phyloP scores from a whole-genome alignment of 2,329 filamentous ascomycete genomes.

The Nemania serpens region DNA sequence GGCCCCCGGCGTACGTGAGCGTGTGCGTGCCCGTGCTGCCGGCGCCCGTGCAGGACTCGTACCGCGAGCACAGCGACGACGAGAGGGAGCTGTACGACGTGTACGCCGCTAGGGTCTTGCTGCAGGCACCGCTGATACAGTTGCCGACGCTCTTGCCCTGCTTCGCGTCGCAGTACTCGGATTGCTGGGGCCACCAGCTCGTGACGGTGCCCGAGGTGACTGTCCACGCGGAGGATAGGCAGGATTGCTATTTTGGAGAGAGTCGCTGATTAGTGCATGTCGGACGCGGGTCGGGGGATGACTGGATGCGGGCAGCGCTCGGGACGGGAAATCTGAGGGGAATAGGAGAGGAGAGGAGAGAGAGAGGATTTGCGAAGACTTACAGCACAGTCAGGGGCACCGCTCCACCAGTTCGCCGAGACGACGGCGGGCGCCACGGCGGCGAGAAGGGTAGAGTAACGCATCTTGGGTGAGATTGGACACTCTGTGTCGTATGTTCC shows the following conservation, averaged over 20 bases:
- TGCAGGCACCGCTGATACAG: slow-evolving; percentile 40
- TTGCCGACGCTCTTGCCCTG: slow-evolving; percentile 35
- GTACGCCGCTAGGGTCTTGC: slow-evolving; percentile 31
- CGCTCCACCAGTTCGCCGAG: slow-evolving; percentile 46
- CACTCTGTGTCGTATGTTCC: no score
- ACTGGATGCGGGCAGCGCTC: no score
- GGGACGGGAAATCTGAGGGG: no score
- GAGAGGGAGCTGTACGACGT: slow-evolving; percentile 44
- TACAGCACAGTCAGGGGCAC: slow-evolving; percentile 50
- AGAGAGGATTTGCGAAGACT: slow-evolving; percentile 29
- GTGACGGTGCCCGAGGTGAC: slow-evolving; percentile 34
- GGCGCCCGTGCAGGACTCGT: slow-evolving; percentile 46
- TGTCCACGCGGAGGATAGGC: slow-evolving; percentile 47
- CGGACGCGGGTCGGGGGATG: no score
- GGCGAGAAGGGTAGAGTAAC: slow-evolving; percentile 33
- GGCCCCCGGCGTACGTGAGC: slow-evolving; percentile 43
- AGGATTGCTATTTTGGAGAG: slow-evolving; percentile 44
- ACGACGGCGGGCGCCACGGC: slow-evolving; percentile 37
- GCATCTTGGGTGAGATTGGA: slow-evolving; percentile 32
- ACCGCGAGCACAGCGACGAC: slow-evolving; percentile 48
- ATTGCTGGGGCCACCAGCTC: slow-evolving; percentile 41
- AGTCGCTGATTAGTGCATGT: slow-evolving; percentile 12
- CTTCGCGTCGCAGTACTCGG: slow-evolving; percentile 39
- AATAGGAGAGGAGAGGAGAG: neutral
- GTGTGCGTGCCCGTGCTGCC: slow-evolving; percentile 48